These are phyloP conservation scores for Aureobasidium uvarum DNA, from an alignment of 2,329 filamentous ascomycete species.

Conservation along the genomic window DNA sequence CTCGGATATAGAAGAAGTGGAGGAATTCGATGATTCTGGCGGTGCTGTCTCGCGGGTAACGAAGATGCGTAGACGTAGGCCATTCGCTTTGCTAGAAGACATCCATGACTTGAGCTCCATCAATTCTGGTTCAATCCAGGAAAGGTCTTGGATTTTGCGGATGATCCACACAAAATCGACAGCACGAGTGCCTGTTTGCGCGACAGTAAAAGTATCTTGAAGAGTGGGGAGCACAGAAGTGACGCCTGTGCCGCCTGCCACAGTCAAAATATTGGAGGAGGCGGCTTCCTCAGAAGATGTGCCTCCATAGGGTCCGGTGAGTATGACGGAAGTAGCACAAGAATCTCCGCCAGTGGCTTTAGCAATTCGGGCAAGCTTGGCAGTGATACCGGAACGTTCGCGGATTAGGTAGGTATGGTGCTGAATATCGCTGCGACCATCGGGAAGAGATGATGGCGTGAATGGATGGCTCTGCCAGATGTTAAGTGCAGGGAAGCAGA, in stretches of 20 bases:
- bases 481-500: conserved; percentile 64
- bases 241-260: conserved; percentile 55
- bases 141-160: conserved; percentile 25
- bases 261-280: conserved; percentile 20
- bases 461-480: conserved; percentile 74
- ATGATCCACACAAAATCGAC: conserved; percentile 27
- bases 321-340: conserved; percentile 58
- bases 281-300: background rate
- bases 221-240: conserved; percentile 69
- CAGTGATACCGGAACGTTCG: conserved; percentile 55
- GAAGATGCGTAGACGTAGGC: conserved; percentile 26
- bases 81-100: background rate
- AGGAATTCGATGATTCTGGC: background rate
- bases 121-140: conserved; percentile 26
- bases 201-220: conserved; percentile 51
- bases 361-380: conserved; percentile 51
- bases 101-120: conserved; percentile 16
- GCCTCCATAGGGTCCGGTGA: conserved; percentile 63
- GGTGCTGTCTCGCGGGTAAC: conserved; percentile 26
- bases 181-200: conserved; percentile 3
- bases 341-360: conserved; percentile 46
- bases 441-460: conserved; percentile 59
- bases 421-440: conserved; percentile 32
- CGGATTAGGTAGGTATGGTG: conserved; percentile 42
- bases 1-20: background rate